Percentiles rank a stretch among this genome's conserved stretches.
Evolutionary conservation across 2,329 filamentous ascomycete genomes (phyloP).

Genomic region (Penicillium sp.): DNA sequence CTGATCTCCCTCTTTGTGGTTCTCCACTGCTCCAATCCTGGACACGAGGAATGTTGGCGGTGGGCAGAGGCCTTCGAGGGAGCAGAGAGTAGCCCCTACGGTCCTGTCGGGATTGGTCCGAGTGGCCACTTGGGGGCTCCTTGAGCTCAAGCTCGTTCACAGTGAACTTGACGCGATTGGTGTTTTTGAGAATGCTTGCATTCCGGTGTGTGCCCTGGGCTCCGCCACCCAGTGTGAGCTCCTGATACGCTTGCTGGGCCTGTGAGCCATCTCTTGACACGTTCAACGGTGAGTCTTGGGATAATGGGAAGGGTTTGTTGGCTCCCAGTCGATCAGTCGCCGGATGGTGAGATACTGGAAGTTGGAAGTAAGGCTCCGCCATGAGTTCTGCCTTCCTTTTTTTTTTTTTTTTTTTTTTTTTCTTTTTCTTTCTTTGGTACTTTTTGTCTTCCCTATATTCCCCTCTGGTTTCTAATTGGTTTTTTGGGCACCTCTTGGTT

Average conservation of each 20-base stretch:
- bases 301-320: constrained; percentile 23
- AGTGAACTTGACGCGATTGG: constrained; percentile 37
- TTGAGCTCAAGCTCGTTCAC: constrained; percentile 23
- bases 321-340: constrained; percentile 25
- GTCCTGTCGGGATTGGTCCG: constrained; percentile 30
- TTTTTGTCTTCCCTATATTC: not conserved
- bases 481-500: not conserved
- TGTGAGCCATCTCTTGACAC: constrained; percentile 25
- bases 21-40: constrained; percentile 26
- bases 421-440: not conserved
- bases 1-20: constrained; percentile 23
- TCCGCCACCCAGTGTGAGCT: constrained; percentile 17
- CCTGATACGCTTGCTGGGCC: constrained; percentile 15
- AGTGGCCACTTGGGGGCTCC: constrained; percentile 20
- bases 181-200: constrained; percentile 36
- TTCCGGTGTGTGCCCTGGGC: constrained; percentile 36
- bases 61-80: constrained; percentile 33
- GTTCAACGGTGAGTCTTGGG: constrained; percentile 25
- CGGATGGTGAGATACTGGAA: constrained; percentile 28
- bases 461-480: no score
- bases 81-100: constrained; percentile 27
- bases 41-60: constrained; percentile 36
- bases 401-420: constrained; percentile 3
- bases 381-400: constrained; percentile 21
- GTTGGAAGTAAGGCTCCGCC: constrained; percentile 36